These are phyloP conservation scores for Saccharum spontaneum DNA, from an alignment of 176 grass and related monocot species.

Conservation along the genomic window DNA sequence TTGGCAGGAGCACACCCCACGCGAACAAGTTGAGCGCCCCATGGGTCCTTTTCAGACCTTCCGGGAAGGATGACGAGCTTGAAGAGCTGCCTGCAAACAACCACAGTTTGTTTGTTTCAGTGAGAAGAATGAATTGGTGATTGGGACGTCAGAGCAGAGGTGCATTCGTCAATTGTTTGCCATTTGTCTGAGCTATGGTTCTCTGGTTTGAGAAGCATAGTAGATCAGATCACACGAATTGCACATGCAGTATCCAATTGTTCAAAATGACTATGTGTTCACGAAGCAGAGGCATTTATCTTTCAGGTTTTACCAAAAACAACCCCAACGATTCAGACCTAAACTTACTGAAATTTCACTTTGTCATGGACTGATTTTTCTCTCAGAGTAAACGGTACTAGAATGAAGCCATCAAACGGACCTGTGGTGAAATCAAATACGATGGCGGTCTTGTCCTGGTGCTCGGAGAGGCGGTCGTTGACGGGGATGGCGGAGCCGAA, in stretches of 20 bases:
- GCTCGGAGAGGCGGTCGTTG: slow-evolving; percentile 56
- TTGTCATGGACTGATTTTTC: not conserved
- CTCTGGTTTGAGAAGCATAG: not conserved
- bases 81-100: slow-evolving; percentile 65
- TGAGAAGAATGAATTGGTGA: not conserved
- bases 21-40: slow-evolving; percentile 81
- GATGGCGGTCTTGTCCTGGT: slow-evolving; percentile 70
- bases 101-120: not conserved
- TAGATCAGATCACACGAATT: slow-evolving; percentile 24
- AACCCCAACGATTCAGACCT: not conserved
- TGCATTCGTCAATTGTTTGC: not conserved
- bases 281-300: not conserved
- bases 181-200: slow-evolving; percentile 4
- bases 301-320: not conserved
- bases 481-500: slow-evolving; percentile 60
- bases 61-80: slow-evolving; percentile 46
- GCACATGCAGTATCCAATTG: not conserved
- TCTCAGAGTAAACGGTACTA: not conserved
- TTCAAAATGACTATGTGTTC: not conserved
- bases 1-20: slow-evolving; percentile 91
- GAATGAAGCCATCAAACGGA: not conserved
- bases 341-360: not conserved
- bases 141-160: not conserved
- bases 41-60: slow-evolving; percentile 83
- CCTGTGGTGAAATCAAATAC: slow-evolving; percentile 92